phyloP scores from a whole-genome alignment of 1,139 yeast species.

The Saccharomyces hybrid region DNA sequence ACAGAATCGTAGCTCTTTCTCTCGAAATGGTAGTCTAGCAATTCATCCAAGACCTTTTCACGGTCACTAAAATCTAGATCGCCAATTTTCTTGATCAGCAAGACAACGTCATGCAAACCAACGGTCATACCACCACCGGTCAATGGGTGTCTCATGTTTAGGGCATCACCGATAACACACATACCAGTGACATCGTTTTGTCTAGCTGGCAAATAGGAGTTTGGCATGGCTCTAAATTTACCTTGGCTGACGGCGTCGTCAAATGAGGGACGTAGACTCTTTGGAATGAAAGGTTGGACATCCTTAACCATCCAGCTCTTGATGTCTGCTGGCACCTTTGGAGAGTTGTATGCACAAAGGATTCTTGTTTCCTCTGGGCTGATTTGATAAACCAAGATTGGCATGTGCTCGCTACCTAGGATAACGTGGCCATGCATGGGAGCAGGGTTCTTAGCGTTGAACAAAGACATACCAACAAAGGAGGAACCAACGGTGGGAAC shows the following conservation, averaged over 20 bases:
- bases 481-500: conserved; percentile 70
- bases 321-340: conserved; percentile 66
- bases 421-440: conserved; percentile 84
- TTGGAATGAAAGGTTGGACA: conserved; percentile 68
- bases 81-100: conserved; percentile 40
- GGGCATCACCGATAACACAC: conserved; percentile 82
- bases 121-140: conserved; percentile 99
- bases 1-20: conserved; percentile 78
- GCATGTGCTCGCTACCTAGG: conserved; percentile 71
- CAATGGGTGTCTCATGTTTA: conserved; percentile 96
- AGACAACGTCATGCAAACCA: conserved; percentile 81
- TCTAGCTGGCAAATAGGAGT: conserved; percentile 79
- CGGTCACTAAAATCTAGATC: conserved; percentile 58
- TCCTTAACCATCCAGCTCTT: conserved; percentile 49
- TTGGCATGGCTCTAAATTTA: conserved; percentile 83
- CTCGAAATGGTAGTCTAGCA: conserved; percentile 63
- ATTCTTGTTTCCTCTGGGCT: conserved; percentile 79
- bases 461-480: conserved; percentile 75
- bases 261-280: conserved; percentile 57
- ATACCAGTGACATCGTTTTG: conserved; percentile 65
- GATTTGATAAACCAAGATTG: conserved; percentile 81
- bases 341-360: conserved; percentile 76
- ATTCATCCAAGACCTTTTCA: conserved; percentile 43
- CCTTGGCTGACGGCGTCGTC: conserved; percentile 42
- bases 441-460: conserved; percentile 64